phyloP scores from a whole-genome alignment of 345 rosid genomes.

The Rhodamnia argentea region DNA sequence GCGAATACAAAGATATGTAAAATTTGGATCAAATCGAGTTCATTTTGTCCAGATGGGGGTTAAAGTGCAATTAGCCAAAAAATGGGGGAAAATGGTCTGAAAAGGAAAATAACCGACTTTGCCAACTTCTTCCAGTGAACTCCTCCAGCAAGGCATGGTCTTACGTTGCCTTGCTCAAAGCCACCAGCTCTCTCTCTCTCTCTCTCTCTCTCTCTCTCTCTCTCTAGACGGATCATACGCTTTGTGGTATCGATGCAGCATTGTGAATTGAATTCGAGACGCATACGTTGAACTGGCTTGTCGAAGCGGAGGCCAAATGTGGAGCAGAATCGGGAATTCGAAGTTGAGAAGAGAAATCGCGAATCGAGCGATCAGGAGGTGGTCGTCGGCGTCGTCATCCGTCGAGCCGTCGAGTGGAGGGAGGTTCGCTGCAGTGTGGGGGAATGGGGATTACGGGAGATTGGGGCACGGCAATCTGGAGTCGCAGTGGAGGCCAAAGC shows the following conservation, averaged over 20 bases:
- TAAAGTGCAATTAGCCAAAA: background rate
- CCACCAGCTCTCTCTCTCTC: background rate
- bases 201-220: background rate
- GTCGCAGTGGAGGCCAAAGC: slow-evolving; percentile 61
- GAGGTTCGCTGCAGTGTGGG: slow-evolving; percentile 75
- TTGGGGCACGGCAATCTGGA: slow-evolving; percentile 62
- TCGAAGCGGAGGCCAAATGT: background rate
- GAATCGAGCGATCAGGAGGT: background rate
- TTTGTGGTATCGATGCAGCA: background rate
- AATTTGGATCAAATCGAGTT: background rate
- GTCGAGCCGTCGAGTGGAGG: slow-evolving; percentile 5
- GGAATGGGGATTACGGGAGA: slow-evolving; percentile 83
- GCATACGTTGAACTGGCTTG: background rate
- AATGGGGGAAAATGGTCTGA: background rate
- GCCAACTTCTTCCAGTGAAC: background rate
- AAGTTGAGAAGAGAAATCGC: background rate
- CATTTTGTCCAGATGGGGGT: background rate
- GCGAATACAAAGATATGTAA: background rate
- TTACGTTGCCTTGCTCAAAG: background rate
- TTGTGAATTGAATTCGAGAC: background rate
- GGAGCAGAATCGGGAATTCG: background rate
- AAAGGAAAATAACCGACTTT: background rate
- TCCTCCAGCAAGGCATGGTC: background rate
- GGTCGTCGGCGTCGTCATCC: background rate
- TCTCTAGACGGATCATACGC: background rate